phyloP scores from a whole-genome alignment of 2,329 filamentous ascomycete species.

The Nakataea oryzae region DNA sequence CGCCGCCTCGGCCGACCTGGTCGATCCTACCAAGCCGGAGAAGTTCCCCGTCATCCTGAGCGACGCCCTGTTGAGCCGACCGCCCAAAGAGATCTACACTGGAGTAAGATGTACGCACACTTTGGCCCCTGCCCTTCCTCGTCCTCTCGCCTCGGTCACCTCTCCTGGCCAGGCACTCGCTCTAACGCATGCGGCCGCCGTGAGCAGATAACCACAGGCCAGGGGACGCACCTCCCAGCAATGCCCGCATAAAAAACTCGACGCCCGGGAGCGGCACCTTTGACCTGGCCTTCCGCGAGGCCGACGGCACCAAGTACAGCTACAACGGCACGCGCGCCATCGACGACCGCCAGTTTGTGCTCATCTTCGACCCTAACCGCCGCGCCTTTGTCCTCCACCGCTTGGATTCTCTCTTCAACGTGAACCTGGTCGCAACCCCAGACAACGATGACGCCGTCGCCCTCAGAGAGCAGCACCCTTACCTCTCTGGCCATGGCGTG shows the following conservation, averaged over 20 bases:
- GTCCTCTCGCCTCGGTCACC: not conserved
- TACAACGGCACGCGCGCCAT: slow-evolving; percentile 50
- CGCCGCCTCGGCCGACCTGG: slow-evolving; percentile 14
- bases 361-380: slow-evolving; percentile 66
- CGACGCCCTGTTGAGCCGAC: slow-evolving; percentile 46
- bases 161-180: not conserved
- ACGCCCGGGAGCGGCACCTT: slow-evolving; percentile 39
- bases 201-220: slow-evolving; percentile 52
- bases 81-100: slow-evolving; percentile 48
- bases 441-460: slow-evolving; percentile 51
- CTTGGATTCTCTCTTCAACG: slow-evolving; percentile 71
- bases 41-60: slow-evolving; percentile 56
- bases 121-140: not conserved
- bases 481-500: slow-evolving; percentile 33
- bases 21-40: slow-evolving; percentile 48
- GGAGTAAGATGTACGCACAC: slow-evolving; percentile 44
- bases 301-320: slow-evolving; percentile 42
- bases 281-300: slow-evolving; percentile 42
- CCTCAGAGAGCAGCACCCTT: slow-evolving; percentile 56
- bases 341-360: slow-evolving; percentile 47
- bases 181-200: not conserved
- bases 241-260: slow-evolving; percentile 35
- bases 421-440: slow-evolving; percentile 70
- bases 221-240: slow-evolving; percentile 34
- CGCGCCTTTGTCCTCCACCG: slow-evolving; percentile 76